Base-by-base conservation (phyloP, 345 rosid genomes). In the Gossypium ekmanianum region DNA sequence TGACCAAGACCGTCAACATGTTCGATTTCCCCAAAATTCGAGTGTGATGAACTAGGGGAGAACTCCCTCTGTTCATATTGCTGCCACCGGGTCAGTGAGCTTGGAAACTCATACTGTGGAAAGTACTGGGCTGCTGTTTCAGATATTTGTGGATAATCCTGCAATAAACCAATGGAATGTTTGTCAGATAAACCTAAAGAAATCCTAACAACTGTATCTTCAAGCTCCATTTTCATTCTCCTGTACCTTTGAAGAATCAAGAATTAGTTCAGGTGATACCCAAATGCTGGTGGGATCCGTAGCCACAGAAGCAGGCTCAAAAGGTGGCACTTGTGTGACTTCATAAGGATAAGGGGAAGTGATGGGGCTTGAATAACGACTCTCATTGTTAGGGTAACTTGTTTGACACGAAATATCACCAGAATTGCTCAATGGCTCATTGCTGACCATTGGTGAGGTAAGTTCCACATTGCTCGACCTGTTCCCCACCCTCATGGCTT, bases 231-330 rank as follows among this genome's bases (percentile, higher is more conserved):
- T 50, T 16, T 20, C 22, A 11, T 8, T 24, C 2, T n/a, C 5
- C 11, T 20, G 48, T 75, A 91, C 96, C 97, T 87, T 85, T 18
- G 88, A 85, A 62, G 97, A 87, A 74, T 89, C 94, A 57, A 88
- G 90, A 79, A 90, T 89, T 14, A 78, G 74, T 44, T 87, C 91
- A 66, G 91, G 89, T 22, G 94, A 90, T 70, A 86, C 75, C 89
- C 85, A 81, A 11, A 80, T 48, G 74, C 74, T 84, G 14, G 87
- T 81, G 76, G 84, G 77, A 50, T 85, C 79, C 16, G 75, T 78
- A 48, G 61, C 84, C 68, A 78, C 51, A 47, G 78, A 76, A 74
- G 58, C 58, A 74, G 86, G 84, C 66, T 73, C 86, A 58, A 76
- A 72, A 13, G 84, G 79, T 20, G 84, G 71, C 65, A 77, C 72